Evolutionary conservation across 2,329 filamentous ascomycete genomes (phyloP), one percentile per base, ranked within the genome.

Genomic region (Ophiocordyceps australis): DNA sequence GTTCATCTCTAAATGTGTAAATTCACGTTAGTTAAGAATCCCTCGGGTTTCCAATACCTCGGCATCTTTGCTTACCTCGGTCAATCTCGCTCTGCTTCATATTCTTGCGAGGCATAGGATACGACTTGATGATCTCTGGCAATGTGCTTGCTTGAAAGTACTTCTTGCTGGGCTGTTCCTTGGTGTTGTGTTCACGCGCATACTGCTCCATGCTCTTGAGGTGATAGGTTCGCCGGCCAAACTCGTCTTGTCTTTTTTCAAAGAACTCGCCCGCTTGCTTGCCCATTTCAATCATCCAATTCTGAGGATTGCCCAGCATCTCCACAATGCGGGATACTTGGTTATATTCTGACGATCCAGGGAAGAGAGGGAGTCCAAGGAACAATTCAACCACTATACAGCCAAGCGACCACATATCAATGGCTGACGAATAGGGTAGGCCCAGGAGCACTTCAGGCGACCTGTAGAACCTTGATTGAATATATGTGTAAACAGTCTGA

Each of bases 271-370:
- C 81, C 1, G 86, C 81, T 49, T 98, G 89, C 53, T 98, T 98
- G 40, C 89, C 89, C 67, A 93, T 91, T 47, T 98, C 89, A 29
- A 98, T 67, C 89, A 98, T 98, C 89, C 89, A 98, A 35, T 83
- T 91, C 20, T 83, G 86, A 2, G 89, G 86, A 37, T 93, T 74
- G 9, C 89, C 89, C 7, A 98, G 67, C 89, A 98, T 98, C 54
- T 98, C 89, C 14, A 89, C 85, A 35, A 98, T 98, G 27, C 89
- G 68, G 16, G 86, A 86, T 12, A 98, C 85, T 49, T 98, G 89
- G 41, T 98, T 98, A 53, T 98, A 98, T 50, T 98, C 89, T 3
- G 89, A 98, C 1, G 86, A 95, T 16, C 89, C 89, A 7, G 89
- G 89, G 50, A 98, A 98, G 3, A 98, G 55, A 1, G 89, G 89